Base-by-base conservation (phyloP, 371 early-diverging fungal species). In the Neoconidiobolus thromboides region DNA sequence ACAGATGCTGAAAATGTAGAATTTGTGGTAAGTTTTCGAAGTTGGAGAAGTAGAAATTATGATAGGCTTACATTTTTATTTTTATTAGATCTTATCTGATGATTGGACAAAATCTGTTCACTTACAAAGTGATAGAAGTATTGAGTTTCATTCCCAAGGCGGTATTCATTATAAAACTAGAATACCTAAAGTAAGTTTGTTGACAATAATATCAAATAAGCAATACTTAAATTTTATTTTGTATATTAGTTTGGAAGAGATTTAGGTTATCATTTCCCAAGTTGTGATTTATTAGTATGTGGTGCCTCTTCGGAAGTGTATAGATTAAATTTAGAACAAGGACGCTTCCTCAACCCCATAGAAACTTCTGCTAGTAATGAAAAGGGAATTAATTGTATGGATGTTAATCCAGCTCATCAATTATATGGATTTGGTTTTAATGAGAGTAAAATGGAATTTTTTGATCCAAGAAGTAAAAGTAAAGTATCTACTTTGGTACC, bases 21-120 rank as follows among this genome's bases (percentile, higher is more conserved):
- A 58, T 93, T 95, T 69, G 77, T 76, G 69, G 85, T 79, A 73
- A 60, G 59, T 48, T 2, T 36, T 12, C 26, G 36, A 53, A 59
- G 46, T n/a, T 43, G 48, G 14, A 41, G 38, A 54, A 7, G 7
- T 37, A 15, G 58, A 40, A 15, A 6, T 50, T 3, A 26, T 26
- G 26, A 26, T 26, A 26, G 26, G 26, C 26, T 26, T 26, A 42
- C 15, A 6, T n/a, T 54, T 26, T 44, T 38, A 49, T 49, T 10
- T 63, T 14, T 15, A 62, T 43, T 71, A 83, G 81, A 76, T 94
- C 12, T 71, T 99, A 44, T 88, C 90, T 1, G 94, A 97, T 63
- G 98, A 99, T 74, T 97, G 96, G 94, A 93, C 92, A 41, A 99
- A 98, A 70, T 73, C 84, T 3, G 93, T 91, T 26, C 82, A 89